Evolutionary conservation across 139 green algal species (phyloP).

Genomic region (Microglena sp.): DNA sequence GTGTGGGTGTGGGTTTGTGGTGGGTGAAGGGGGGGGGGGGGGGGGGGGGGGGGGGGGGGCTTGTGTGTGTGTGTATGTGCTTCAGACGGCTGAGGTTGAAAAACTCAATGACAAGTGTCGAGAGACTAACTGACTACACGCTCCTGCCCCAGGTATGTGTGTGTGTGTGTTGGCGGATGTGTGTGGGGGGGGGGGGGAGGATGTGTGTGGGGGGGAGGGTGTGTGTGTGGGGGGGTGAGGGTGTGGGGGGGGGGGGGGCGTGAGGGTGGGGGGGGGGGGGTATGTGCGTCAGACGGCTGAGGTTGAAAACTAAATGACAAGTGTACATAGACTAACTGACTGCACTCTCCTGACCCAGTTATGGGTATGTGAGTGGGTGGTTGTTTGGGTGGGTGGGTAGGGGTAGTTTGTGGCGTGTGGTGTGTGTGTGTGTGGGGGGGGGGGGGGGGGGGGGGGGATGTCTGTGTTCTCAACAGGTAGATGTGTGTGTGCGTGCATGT

Average conservation of each 20-base stretch:
- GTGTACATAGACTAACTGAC: constrained; percentile 66
- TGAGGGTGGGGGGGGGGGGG: too few relatives aligned
- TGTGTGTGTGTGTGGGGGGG: too few relatives aligned
- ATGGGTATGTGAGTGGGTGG: too few relatives aligned
- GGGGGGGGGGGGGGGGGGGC: too few relatives aligned
- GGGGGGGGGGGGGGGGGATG: too few relatives aligned
- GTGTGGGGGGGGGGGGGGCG: neutral
- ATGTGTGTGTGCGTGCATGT: constrained; percentile 38
- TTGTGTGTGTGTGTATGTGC: too few relatives aligned
- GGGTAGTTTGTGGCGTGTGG: too few relatives aligned
- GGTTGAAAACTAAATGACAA: constrained; percentile 76
- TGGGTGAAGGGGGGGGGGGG: too few relatives aligned
- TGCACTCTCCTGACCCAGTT: constrained; percentile 52
- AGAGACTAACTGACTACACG: constrained; percentile 76
- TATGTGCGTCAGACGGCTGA: constrained; percentile 19
- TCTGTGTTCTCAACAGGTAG: constrained; percentile 14
- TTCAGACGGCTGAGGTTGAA: constrained; percentile 41
- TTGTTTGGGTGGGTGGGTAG: too few relatives aligned
- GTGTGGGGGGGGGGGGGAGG: neutral
- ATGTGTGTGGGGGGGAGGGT: too few relatives aligned
- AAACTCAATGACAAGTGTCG: constrained; percentile 77
- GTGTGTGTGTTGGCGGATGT: neutral
- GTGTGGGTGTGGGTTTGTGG: too few relatives aligned
- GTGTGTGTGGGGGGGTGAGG: neutral
- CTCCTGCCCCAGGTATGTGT: constrained; percentile 36